Evolutionary conservation across 2,329 filamentous ascomycete species (phyloP).

Genomic region (Colletotrichum cereale): DNA sequence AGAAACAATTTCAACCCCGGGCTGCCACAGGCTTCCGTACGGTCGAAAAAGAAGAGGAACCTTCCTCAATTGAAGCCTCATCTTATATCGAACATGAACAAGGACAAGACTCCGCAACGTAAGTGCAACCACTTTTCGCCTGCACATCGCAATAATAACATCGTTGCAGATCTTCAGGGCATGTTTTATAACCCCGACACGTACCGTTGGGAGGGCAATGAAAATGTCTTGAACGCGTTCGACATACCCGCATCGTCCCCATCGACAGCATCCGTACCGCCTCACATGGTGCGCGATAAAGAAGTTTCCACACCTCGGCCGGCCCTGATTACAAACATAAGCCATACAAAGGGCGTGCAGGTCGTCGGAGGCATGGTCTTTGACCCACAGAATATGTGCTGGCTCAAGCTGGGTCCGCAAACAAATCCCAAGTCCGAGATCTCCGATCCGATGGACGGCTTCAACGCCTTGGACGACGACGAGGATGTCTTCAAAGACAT

Average conservation of each 20-base stretch:
- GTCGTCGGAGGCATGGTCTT: slow-evolving; percentile 99
- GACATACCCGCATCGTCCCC: slow-evolving; percentile 72
- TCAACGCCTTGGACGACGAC: slow-evolving; percentile 83
- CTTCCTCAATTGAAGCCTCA: slow-evolving; percentile 80
- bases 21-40: slow-evolving; percentile 56
- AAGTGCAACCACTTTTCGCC: slow-evolving; percentile 52
- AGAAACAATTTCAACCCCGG: slow-evolving; percentile 62
- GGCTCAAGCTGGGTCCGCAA: slow-evolving; percentile 81
- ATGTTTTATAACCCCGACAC: slow-evolving; percentile 95
- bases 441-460: slow-evolving; percentile 71
- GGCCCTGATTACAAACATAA: slow-evolving; percentile 92
- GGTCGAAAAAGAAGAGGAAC: slow-evolving; percentile 69
- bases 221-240: slow-evolving; percentile 85
- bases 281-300: slow-evolving; percentile 63
- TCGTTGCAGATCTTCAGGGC: slow-evolving; percentile 80
- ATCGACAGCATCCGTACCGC: slow-evolving; percentile 60
- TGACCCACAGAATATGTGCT: slow-evolving; percentile 96
- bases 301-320: slow-evolving; percentile 72
- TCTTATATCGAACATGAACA: slow-evolving; percentile 86
- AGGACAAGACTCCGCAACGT: slow-evolving; percentile 84
- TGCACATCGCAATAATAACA: slow-evolving; percentile 47
- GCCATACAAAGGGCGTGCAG: slow-evolving; percentile 86
- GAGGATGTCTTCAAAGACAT: slow-evolving; percentile 96
- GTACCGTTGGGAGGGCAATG: slow-evolving; percentile 96
- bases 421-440: slow-evolving; percentile 61